phyloP scores from a whole-genome alignment of 495 filamentous ascomycete species.

The Neurospora sp. region DNA sequence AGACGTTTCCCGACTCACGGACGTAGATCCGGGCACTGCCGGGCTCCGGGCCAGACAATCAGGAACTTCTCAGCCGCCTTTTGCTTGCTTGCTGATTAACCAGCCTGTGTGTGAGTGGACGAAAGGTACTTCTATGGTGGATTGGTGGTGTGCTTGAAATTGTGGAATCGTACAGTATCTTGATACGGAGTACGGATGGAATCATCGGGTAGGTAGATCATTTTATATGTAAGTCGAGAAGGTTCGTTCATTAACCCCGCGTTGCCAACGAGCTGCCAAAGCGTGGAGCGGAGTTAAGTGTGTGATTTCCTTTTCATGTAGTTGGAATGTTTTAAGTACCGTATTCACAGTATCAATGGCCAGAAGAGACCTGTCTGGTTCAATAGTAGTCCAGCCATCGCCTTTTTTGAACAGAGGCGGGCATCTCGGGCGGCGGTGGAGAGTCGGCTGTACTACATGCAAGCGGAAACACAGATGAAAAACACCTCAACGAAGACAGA shows the following conservation, averaged over 20 bases:
- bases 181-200: neutral
- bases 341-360: neutral
- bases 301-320: neutral
- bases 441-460: neutral
- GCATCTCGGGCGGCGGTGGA: neutral
- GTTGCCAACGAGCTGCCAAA: neutral
- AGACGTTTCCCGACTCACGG: neutral
- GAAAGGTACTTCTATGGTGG: neutral
- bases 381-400: neutral
- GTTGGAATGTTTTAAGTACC: neutral
- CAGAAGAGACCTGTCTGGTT: neutral
- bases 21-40: neutral
- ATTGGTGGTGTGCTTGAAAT: neutral
- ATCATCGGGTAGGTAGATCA: neutral
- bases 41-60: neutral
- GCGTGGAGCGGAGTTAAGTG: neutral
- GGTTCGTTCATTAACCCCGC: neutral
- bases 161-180: neutral
- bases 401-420: neutral
- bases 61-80: neutral
- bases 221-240: neutral
- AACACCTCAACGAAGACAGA: neutral
- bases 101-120: neutral
- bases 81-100: neutral
- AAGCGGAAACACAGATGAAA: neutral